These are phyloP conservation scores for Monilinia polystroma DNA, from an alignment of 2,329 filamentous ascomycete genomes.

Conservation along the genomic window DNA sequence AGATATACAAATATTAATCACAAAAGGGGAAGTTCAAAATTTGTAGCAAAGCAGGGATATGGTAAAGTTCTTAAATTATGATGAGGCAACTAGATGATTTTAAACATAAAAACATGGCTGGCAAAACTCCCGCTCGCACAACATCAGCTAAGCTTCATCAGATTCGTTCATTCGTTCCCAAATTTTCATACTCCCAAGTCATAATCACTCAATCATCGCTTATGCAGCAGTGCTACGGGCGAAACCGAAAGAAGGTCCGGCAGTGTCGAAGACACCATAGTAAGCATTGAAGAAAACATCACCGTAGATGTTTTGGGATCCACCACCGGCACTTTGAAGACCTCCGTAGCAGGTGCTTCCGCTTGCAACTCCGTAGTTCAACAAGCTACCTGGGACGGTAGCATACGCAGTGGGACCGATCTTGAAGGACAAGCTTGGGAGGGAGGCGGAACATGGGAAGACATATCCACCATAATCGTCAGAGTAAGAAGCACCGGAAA, in stretches of 20 bases:
- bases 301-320: conserved; percentile 38
- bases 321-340: conserved; percentile 40
- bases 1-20: not conserved
- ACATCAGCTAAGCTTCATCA: not conserved
- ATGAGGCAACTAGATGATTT: not conserved
- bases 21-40: not conserved
- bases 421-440: conserved; percentile 41
- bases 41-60: not conserved
- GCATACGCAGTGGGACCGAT: conserved; percentile 39
- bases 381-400: conserved; percentile 40
- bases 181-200: not conserved
- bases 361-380: conserved; percentile 40
- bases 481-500: conserved; percentile 39
- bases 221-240: conserved; percentile 28
- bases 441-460: conserved; percentile 41
- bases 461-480: conserved; percentile 39
- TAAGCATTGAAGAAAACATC: conserved; percentile 41
- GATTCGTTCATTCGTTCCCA: conserved; percentile 1
- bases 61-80: not conserved
- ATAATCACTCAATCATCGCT: not conserved
- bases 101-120: not conserved
- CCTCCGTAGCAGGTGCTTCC: conserved; percentile 41
- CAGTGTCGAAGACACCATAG: conserved; percentile 37
- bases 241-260: conserved; percentile 36
- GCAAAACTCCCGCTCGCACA: not conserved